A percentile compares a stretch with the other conserved stretches of the same genome.
phyloP scores from a whole-genome alignment of 148 eudicot genomes.

The Chenopodium suecicum region DNA sequence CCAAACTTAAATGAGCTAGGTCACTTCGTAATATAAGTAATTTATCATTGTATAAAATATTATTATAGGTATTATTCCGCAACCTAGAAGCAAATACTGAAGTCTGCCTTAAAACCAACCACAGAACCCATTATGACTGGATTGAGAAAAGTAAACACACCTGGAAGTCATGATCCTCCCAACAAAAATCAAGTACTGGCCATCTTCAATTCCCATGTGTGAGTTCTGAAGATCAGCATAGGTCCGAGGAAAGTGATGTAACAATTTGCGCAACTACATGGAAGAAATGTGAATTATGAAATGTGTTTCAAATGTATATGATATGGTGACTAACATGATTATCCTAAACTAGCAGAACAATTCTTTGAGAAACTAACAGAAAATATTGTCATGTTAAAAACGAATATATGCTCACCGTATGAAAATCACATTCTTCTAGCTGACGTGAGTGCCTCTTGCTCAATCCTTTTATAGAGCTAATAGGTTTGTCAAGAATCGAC shows the following conservation, averaged over 20 bases:
- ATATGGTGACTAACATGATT: conserved; percentile 17
- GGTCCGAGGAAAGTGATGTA: conserved; percentile 95
- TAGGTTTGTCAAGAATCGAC: conserved; percentile 59
- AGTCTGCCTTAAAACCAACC: conserved; percentile 1
- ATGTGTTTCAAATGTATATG: neutral
- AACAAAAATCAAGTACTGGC: conserved; percentile 85
- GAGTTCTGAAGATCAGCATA: conserved; percentile 94
- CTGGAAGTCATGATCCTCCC: conserved; percentile 81
- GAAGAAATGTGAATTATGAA: conserved; percentile 21
- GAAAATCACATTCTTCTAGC: conserved; percentile 70
- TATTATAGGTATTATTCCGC: no score
- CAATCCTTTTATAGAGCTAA: conserved; percentile 60
- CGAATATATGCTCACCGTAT: conserved; percentile 58
- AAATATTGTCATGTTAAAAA: neutral
- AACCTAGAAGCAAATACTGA: neutral
- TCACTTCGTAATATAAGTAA: no score
- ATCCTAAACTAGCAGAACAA: neutral
- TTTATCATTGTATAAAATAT: no score
- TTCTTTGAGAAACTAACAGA: neutral
- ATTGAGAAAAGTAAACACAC: conserved; percentile 34
- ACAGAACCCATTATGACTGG: neutral
- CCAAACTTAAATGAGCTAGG: no score
- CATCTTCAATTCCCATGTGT: conserved; percentile 75
- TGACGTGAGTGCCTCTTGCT: conserved; percentile 56
- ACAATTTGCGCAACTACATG: conserved; percentile 76